Evolutionary conservation across 2,329 filamentous ascomycete genomes (phyloP), one percentile per base, ranked within the genome.

Genomic region (Chaetomium sp.): DNA sequence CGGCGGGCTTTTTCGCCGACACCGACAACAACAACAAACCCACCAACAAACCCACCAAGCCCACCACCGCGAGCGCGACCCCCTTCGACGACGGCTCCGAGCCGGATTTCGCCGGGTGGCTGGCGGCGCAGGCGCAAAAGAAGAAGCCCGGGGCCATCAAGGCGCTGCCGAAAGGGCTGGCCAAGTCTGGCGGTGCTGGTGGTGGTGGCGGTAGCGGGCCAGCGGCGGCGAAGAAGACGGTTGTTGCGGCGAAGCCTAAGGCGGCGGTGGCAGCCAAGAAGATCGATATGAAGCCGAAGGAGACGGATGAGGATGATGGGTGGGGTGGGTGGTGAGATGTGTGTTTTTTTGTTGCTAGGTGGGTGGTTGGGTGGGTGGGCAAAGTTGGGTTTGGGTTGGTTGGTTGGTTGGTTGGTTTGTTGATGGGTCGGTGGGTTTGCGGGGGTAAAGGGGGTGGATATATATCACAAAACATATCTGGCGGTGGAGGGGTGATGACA

Each of bases 91-190:
- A 97, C 70, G 88, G 90, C 29, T 88, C 89, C 2, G 94, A 99
- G 75, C 94, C 94, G 0, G 95, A 98, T 76, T 98, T 99, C 77
- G 94, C 93, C 5, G 93, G 93, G 5, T 98, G 95, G 93, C 78
- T 98, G 25, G 93, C 92, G 13, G 93, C 93, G 13, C 92, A 97
- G 75, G 87, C 90, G 6, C 84, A 89, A 68, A 86, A 90, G 68
- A 97, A 96, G 79, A 83, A n/a, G n/a, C n/a, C 35, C 38, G 83
- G 12, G 74, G 75, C 1, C 72, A 76, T 1, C 72, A 76, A 65
- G 60, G 73, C 50, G 75, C 8, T 29, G 35, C 6, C 38, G 67
- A 95, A 91, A 69, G 80, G 89, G 2, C 75, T 98, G 62, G 93
- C 94, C 0, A 99, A 96, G 78, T 7, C 38, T n/a, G 35, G 35